Evolutionary conservation across 768 basidiomycete species (phyloP).

Genomic region (Xerocomus potaroensis): DNA sequence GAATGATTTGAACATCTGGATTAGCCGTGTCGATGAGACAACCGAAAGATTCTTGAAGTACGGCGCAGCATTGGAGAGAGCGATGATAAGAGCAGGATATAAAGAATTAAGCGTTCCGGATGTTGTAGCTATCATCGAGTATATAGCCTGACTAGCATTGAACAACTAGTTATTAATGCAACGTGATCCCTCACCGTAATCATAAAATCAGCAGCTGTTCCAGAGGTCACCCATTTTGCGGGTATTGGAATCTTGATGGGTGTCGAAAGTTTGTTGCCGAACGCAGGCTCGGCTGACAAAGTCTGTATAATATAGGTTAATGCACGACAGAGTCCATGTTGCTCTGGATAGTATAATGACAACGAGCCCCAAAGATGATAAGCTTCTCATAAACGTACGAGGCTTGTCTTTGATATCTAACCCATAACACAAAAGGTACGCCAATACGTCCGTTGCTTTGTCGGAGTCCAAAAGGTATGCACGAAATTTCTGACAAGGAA

Average conservation of each 20-base stretch:
- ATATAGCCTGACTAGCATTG: constrained; percentile 59
- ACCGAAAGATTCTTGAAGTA: constrained; percentile 79
- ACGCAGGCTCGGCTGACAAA: constrained; percentile 77
- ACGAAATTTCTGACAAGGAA: constrained; percentile 76
- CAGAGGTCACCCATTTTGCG: constrained; percentile 69
- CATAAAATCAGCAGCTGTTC: constrained; percentile 81
- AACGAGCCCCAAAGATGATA: background rate
- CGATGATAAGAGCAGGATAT: constrained; percentile 90
- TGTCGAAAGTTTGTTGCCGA: constrained; percentile 64
- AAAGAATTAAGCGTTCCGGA: constrained; percentile 76
- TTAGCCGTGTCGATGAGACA: constrained; percentile 73
- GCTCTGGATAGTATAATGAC: constrained; percentile 48
- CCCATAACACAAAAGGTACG: constrained; percentile 73
- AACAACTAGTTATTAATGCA: constrained; percentile 12
- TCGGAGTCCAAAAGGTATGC: constrained; percentile 78
- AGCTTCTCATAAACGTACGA: constrained; percentile 44
- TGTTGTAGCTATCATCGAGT: constrained; percentile 85
- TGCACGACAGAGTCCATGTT: constrained; percentile 86
- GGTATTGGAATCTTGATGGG: constrained; percentile 66
- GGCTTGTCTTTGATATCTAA: constrained; percentile 93
- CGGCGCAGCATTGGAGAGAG: constrained; percentile 84
- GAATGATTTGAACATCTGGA: constrained; percentile 90
- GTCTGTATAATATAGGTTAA: constrained; percentile 91
- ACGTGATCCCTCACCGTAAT: constrained; percentile 58
- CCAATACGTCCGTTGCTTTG: constrained; percentile 70